Evolutionary conservation across 148 eudicot species (phyloP), one percentile per base, ranked within the genome.

Genomic region (Chenopodium formosanum): DNA sequence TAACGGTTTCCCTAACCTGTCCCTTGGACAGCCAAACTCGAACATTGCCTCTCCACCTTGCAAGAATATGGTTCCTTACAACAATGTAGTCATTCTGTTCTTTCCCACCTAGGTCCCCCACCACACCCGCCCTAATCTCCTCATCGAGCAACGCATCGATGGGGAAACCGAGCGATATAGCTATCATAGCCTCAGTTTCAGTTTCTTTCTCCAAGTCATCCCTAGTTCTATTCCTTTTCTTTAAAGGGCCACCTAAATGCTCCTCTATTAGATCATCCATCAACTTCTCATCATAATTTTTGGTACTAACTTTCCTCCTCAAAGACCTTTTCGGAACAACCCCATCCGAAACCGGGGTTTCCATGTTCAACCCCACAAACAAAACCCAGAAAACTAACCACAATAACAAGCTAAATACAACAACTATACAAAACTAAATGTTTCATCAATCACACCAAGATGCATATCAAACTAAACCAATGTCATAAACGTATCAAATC

Each of bases 51-150:
- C 98, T 91, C 98, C 98, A 95, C 78, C 84, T 89, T 1, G 95
- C 86, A 65, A 95, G 96, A 50, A 95, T 93, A 88, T 95, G 98
- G 80, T 95, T 95, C 87, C 98, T 92, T 46, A 95, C 90, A 65
- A 95, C 98, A 72, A 95, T 93, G 65, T 95, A 95, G 78, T 95
- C 96, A 77, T 95, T 95, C 80, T 91, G 98, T 83, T 95, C 96
- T 75, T 93, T 91, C 74, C 98, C 97, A 74, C 88, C 94, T 77
- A 95, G 76, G 70, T 88, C 86, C 63, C 74, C 83, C 78, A 95
- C 95, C 50, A 95, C 98, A 44, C 92, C 91, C 20, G 98, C 97
- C 79, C 84, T 82, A 60, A 95, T 92, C 88, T 95, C 98, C 77
- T 95, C 97, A 32, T 89, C 90, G 32, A 93, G 93, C 85, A 95